Evolutionary conservation across 225 moss, liverwort and hornwort species (phyloP).

Genomic region (Sphagnum contortum): DNA sequence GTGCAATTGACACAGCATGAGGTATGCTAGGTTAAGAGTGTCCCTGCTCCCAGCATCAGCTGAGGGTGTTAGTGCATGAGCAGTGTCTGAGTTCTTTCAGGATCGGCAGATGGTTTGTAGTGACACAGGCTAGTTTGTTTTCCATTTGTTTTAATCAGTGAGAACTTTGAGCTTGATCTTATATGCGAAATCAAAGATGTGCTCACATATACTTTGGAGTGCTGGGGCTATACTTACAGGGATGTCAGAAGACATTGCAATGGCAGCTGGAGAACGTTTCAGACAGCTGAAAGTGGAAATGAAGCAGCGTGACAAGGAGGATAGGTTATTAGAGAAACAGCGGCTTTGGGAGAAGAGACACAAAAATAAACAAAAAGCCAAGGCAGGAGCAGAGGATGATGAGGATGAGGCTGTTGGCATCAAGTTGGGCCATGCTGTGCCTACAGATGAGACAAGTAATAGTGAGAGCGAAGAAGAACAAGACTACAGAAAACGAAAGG

Average conservation of each 20-base stretch:
- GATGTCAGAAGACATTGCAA: constrained; percentile 46
- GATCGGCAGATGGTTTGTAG: too few species aligned
- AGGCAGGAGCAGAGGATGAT: constrained; percentile 34
- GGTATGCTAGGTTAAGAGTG: too few species aligned
- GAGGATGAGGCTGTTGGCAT: constrained; percentile 32
- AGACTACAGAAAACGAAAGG: neutral
- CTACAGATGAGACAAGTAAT: constrained; percentile 13
- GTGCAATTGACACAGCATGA: too few species aligned
- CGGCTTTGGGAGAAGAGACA: constrained; percentile 69
- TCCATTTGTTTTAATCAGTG: too few species aligned
- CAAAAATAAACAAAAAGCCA: constrained; percentile 62
- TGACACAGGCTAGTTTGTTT: too few species aligned
- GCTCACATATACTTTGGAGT: neutral
- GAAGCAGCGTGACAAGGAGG: constrained; percentile 88
- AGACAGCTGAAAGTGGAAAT: constrained; percentile 76
- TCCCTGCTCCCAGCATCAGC: too few species aligned
- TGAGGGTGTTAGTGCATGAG: too few species aligned
- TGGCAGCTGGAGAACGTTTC: constrained; percentile 62
- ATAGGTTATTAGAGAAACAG: constrained; percentile 72
- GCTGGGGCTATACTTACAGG: constrained; percentile 20
- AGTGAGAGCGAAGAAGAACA: constrained; percentile 39
- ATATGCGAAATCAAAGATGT: too few species aligned
- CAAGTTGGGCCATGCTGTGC: constrained; percentile 7
- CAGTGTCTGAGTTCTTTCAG: too few species aligned
- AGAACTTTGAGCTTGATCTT: too few species aligned